phyloP scores from a whole-genome alignment of 345 rosid species.

The Iberis pinnata region DNA sequence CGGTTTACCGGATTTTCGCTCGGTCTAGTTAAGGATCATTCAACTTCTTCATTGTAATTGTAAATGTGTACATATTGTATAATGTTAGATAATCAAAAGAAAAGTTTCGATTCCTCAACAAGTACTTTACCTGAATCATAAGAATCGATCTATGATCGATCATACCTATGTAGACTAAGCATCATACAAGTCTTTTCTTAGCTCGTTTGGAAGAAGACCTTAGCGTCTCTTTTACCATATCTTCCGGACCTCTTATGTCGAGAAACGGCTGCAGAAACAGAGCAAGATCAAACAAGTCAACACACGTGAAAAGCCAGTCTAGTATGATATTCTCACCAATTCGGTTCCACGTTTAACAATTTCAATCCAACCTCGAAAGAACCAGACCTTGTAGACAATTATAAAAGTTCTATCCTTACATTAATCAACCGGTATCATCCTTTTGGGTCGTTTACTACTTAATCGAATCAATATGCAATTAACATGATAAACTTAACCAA shows the following conservation, averaged over 20 bases:
- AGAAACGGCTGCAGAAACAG: slow-evolving; percentile 57
- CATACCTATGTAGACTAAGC: slow-evolving; percentile 8
- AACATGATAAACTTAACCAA: too few species aligned
- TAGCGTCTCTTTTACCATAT: slow-evolving; percentile 48
- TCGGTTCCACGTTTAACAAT: slow-evolving; percentile 2
- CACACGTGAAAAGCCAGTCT: background rate
- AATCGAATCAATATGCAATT: too few species aligned
- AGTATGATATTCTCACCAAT: background rate
- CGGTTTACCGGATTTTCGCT: slow-evolving; percentile 25
- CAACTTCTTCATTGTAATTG: slow-evolving; percentile 10
- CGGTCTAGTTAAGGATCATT: slow-evolving; percentile 6
- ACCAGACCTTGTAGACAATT: too few species aligned
- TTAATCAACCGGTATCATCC: too few species aligned
- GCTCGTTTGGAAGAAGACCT: slow-evolving; percentile 53
- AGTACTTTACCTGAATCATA: background rate
- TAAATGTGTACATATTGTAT: slow-evolving; percentile 8
- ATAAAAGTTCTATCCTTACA: too few species aligned
- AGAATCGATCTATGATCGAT: slow-evolving; percentile 16
- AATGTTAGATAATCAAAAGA: slow-evolving; percentile 10
- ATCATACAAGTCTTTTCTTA: slow-evolving; percentile 38
- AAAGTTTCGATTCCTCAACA: background rate
- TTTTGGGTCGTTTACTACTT: too few species aligned
- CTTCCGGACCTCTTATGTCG: slow-evolving; percentile 50
- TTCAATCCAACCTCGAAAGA: background rate
- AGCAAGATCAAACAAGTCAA: slow-evolving; percentile 3